Conservation (phyloP, 305 asterid genomes). For the Fraxinus greggii region DNA sequence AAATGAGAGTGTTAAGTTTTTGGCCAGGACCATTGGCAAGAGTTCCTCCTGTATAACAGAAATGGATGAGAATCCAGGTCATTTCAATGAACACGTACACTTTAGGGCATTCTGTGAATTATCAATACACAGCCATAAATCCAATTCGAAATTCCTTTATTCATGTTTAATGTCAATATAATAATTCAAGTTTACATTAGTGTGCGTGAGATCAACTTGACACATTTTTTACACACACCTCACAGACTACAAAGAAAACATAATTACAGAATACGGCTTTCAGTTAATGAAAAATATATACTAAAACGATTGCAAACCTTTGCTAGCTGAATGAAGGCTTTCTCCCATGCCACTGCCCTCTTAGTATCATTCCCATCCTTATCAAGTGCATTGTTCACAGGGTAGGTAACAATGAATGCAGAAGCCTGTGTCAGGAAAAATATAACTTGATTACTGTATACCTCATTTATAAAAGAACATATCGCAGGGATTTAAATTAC, state of each 20-base stretch:
- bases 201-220: not conserved
- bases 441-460: not conserved
- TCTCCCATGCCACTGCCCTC: constrained; percentile 94
- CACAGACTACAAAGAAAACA: not conserved
- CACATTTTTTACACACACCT: not conserved
- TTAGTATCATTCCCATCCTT: constrained; percentile 73
- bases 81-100: not conserved
- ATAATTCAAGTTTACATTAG: not conserved
- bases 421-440: constrained; percentile 60
- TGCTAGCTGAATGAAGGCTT: constrained; percentile 90
- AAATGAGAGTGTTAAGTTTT: constrained; percentile 76
- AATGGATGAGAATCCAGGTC: constrained; percentile 24
- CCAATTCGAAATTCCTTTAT: not conserved
- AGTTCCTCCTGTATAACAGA: constrained; percentile 72
- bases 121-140: not conserved
- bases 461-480: constrained; percentile 11
- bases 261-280: not conserved
- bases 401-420: constrained; percentile 91
- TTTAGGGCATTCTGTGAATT: not conserved
- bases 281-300: not conserved
- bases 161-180: not conserved
- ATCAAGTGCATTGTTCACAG: constrained; percentile 85
- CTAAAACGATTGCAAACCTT: constrained; percentile 45
- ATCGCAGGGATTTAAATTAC: constrained; percentile 35
- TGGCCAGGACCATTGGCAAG: constrained; percentile 73